A percentile compares a stretch with the other conserved stretches of the same genome.
Conservation (phyloP, 2,329 filamentous ascomycete genomes). For the Gaeumannomyces sp. region DNA sequence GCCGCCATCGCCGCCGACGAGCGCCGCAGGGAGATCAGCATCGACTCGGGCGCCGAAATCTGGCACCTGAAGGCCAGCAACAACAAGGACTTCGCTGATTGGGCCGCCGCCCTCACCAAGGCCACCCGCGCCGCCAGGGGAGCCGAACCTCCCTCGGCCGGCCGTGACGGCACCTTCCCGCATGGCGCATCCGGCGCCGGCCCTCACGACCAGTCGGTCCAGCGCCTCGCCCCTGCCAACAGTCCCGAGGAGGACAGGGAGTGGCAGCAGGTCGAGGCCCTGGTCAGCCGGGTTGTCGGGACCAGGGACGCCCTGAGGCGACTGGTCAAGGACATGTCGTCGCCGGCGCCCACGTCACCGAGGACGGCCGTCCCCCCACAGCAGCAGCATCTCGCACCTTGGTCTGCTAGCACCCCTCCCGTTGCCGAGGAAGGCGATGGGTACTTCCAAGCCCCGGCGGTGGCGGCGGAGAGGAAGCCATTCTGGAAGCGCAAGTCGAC, state of each 20-base stretch:
- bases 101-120: slow-evolving; percentile 78
- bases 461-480: slow-evolving; percentile 53
- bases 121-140: slow-evolving; percentile 63
- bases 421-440: slow-evolving; percentile 45
- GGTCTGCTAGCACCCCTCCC: slow-evolving; percentile 30
- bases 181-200: neutral
- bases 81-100: slow-evolving; percentile 77
- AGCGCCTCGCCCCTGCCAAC: slow-evolving; percentile 20
- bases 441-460: slow-evolving; percentile 38
- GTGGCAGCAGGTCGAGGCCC: slow-evolving; percentile 78
- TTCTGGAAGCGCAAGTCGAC: slow-evolving; percentile 93
- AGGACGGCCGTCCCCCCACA: neutral
- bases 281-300: slow-evolving; percentile 81
- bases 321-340: slow-evolving; percentile 71
- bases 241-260: slow-evolving; percentile 56
- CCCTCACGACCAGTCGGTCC: neutral
- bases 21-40: slow-evolving; percentile 82
- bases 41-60: slow-evolving; percentile 93
- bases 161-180: neutral
- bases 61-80: slow-evolving; percentile 89
- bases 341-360: neutral
- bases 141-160: slow-evolving; percentile 29
- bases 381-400: slow-evolving; percentile 20
- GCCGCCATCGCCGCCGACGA: slow-evolving; percentile 89
- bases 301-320: slow-evolving; percentile 83